Base-by-base conservation (phyloP, 2,329 filamentous ascomycete genomes). In the Chrysosporium keratinophilum region DNA sequence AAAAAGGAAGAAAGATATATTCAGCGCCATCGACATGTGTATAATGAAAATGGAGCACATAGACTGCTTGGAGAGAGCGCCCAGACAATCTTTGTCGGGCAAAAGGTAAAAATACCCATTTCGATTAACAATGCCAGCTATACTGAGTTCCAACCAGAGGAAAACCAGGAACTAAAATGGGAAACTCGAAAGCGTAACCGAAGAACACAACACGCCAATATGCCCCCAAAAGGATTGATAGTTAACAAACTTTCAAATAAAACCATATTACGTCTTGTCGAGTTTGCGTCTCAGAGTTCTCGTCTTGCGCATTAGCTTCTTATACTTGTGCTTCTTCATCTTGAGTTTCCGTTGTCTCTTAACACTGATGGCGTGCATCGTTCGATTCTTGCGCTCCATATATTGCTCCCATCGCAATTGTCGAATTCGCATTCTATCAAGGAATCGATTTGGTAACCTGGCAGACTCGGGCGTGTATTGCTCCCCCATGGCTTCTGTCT, bases 251-350 rank as follows among this genome's bases (percentile, higher is more conserved):
- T 12, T 28, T 28, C 23, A 28, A 28, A 28, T 4, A 28, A 28
- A 17, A 23, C 5, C 37, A 2, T 34, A 28, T 50, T 63, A 71
- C 51, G 79, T 74, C 65, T 83, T 80, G 64, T 86, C 88, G 64
- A 93, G 76, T 76, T 90, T 95, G 68, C 89, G 83, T 68, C 91
- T 84, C 76, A 89, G 71, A 68, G 88, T 91, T 69, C 91, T 82
- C 66, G 91, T 96, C 72, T 83, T 81, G 78, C 85, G 87, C 87
- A 95, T 89, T 62, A 97, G 77, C 82, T 98, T 98, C 89, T 96
- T 97, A 74, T 95, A 95, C 83, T 98, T 98, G 81, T 97, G 91
- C 82, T 97, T 98, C 87, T 98, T 98, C 90, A 98, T 98, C 82
- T 89, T 95, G 66, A 96, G 75, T 76, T 93, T 94, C 67, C 89